These are phyloP conservation scores for Coemansia sp. DNA, from an alignment of 371 early-diverging fungal species.

Conservation along the genomic window DNA sequence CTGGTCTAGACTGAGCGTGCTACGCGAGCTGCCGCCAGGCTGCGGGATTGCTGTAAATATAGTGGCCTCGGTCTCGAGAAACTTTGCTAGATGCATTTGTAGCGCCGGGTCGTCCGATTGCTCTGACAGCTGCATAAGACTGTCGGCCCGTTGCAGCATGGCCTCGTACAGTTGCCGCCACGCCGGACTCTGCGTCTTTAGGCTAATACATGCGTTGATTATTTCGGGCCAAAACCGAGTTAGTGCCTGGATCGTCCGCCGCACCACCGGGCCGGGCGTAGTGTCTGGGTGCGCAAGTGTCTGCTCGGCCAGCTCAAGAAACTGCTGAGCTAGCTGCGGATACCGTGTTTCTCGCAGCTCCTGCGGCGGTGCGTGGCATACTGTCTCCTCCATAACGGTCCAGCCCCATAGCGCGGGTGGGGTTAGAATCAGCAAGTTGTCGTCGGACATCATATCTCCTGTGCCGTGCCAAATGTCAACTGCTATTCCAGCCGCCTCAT, in stretches of 20 bases:
- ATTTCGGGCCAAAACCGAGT: conserved; percentile 45
- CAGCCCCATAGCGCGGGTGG: conserved; percentile 49
- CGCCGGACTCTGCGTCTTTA: not conserved
- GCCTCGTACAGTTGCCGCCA: conserved; percentile 25
- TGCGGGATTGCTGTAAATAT: conserved; percentile 18
- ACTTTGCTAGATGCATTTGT: conserved; percentile 42
- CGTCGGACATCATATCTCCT: conserved; percentile 11
- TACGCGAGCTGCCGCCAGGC: not conserved
- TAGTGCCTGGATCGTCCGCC: conserved; percentile 39
- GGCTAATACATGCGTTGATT: conserved; percentile 7
- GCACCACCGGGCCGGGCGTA: conserved; percentile 42
- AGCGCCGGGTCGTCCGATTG: conserved; percentile 39
- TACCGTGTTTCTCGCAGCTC: conserved; percentile 21
- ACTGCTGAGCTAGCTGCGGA: conserved; percentile 20
- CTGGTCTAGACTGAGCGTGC: conserved; percentile 6
- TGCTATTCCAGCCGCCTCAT: conserved; percentile 28
- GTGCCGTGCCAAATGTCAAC: conserved; percentile 24
- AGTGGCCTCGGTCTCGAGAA: conserved; percentile 36
- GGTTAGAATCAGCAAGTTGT: conserved; percentile 33
- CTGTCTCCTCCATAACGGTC: conserved; percentile 42
- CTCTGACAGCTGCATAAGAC: conserved; percentile 14
- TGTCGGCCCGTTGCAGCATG: conserved; percentile 16
- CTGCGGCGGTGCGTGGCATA: conserved; percentile 26
- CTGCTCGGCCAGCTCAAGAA: conserved; percentile 17
- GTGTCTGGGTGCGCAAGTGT: conserved; percentile 20